Evolutionary conservation across 2,329 filamentous ascomycete species (phyloP).

Genomic region (Monilinia fructicola): DNA sequence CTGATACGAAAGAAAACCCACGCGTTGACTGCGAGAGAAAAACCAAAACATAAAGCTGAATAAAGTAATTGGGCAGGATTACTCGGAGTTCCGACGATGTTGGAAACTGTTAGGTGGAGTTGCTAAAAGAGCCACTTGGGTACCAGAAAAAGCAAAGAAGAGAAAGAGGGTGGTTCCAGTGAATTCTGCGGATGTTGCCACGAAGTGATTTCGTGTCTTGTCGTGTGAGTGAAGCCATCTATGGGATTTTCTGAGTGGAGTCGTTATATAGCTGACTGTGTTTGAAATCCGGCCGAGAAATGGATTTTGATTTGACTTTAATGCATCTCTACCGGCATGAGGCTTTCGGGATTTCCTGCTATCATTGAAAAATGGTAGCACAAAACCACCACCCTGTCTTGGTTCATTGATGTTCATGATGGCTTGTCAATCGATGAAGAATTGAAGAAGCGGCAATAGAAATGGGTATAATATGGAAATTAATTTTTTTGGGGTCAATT

Average conservation of each 20-base stretch:
- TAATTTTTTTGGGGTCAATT: not conserved
- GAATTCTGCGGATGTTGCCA: conserved; percentile 33
- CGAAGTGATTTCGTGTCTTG: conserved; percentile 20
- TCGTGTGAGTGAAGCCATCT: conserved; percentile 26
- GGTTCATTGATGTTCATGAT: conserved; percentile 36
- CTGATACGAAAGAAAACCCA: conserved; percentile 56
- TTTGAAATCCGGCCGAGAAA: conserved; percentile 29
- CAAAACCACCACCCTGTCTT: conserved; percentile 28
- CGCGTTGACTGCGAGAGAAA: conserved; percentile 50
- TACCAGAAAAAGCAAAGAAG: conserved; percentile 35
- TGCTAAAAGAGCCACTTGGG: conserved; percentile 33
- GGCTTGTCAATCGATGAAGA: conserved; percentile 22
- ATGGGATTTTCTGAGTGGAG: not conserved
- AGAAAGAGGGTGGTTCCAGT: conserved; percentile 36
- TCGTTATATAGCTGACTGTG: conserved; percentile 23
- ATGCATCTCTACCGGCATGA: conserved; percentile 26
- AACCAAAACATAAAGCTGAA: conserved; percentile 34
- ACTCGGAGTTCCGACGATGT: conserved; percentile 45
- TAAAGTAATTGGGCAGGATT: conserved; percentile 44
- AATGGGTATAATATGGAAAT: not conserved
- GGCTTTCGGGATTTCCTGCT: conserved; percentile 18
- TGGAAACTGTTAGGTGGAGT: conserved; percentile 33
- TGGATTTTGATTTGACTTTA: conserved; percentile 30
- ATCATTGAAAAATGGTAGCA: conserved; percentile 31
- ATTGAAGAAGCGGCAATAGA: not conserved